These are phyloP conservation scores for Apiotrichum laibachii DNA, from an alignment of 1,284 basidiomycete species.

Conservation along the genomic window DNA sequence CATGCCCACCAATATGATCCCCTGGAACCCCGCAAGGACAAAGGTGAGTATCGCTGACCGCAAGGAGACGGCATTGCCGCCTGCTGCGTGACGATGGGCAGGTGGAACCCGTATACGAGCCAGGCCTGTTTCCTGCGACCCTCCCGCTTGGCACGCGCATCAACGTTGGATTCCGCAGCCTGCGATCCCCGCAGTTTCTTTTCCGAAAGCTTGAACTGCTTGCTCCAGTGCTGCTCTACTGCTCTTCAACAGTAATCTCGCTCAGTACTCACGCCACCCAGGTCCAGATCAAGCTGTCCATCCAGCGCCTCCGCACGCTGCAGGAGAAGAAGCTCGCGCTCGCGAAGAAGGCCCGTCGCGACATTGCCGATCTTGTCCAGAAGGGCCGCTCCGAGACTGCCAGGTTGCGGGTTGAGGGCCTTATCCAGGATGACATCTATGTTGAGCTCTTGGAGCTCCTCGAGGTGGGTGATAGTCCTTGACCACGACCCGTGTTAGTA, in stretches of 20 bases:
- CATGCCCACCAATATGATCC: conserved; percentile 27
- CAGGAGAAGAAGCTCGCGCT: conserved; percentile 93
- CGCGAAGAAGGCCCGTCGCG: conserved; percentile 62
- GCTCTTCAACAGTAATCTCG: too few relatives aligned
- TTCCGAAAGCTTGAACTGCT: too few relatives aligned
- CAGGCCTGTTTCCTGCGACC: too few relatives aligned
- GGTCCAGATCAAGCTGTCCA: conserved; percentile 61
- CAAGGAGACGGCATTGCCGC: neutral
- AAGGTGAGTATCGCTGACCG: conserved; percentile 20
- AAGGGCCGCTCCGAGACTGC: conserved; percentile 49
- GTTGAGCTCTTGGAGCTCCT: conserved; percentile 82
- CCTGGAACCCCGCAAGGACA: conserved; percentile 40
- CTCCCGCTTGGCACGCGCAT: too few relatives aligned
- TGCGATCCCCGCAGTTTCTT: too few relatives aligned
- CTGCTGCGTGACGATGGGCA: too few relatives aligned
- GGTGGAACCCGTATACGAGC: too few relatives aligned
- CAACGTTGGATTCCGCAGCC: too few relatives aligned
- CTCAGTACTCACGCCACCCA: conserved; percentile 9
- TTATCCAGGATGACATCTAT: conserved; percentile 52
- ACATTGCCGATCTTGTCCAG: conserved; percentile 51
- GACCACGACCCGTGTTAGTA: too few relatives aligned
- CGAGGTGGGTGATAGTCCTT: conserved; percentile 54
- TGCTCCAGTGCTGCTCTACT: too few relatives aligned
- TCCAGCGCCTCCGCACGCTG: conserved; percentile 82
- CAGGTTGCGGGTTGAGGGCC: conserved; percentile 44